These are phyloP conservation scores for Leishmania braziliensis DNA, from an alignment of 208 protist species.

Conservation along the genomic window DNA sequence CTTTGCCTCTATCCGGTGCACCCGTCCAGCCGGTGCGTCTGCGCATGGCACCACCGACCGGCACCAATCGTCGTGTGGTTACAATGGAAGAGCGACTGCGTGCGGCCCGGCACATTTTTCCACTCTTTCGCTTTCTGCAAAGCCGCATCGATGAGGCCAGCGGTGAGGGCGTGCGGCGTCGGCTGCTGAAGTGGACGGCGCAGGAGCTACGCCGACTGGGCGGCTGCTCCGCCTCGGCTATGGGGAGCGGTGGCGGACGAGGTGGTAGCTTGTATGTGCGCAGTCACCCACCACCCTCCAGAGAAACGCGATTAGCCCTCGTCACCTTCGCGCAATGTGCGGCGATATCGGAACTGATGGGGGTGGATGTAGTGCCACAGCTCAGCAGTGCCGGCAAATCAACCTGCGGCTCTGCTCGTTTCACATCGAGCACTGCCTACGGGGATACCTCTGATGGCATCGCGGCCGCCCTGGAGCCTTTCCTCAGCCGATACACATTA, in stretches of 20 bases:
- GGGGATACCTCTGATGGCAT: constrained; percentile 26
- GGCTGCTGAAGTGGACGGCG: constrained; percentile 67
- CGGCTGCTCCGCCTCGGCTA: not conserved
- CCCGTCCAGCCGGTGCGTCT: constrained; percentile 48
- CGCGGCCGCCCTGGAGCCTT: constrained; percentile 38
- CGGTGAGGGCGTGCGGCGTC: constrained; percentile 61
- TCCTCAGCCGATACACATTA: constrained; percentile 52
- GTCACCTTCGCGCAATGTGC: constrained; percentile 78
- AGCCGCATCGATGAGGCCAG: constrained; percentile 41
- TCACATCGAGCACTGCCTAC: constrained; percentile 12
- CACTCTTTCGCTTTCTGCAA: constrained; percentile 62
- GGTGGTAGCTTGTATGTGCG: not conserved
- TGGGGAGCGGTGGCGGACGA: constrained; percentile 2
- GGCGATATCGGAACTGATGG: constrained; percentile 63
- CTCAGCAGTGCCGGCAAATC: constrained; percentile 2
- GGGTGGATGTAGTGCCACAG: constrained; percentile 39
- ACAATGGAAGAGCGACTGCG: constrained; percentile 62
- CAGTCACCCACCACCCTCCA: constrained; percentile 15
- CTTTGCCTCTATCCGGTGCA: not conserved
- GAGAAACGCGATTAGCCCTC: constrained; percentile 42
- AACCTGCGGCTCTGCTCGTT: not conserved
- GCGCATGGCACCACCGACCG: constrained; percentile 62
- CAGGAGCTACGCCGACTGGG: constrained; percentile 47
- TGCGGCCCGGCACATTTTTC: constrained; percentile 64
- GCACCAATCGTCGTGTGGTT: constrained; percentile 36